Evolutionary conservation across 805 yeast species (phyloP), one percentile per base, ranked within the genome.

Genomic region (Tetrapisispora iriomotensis): DNA sequence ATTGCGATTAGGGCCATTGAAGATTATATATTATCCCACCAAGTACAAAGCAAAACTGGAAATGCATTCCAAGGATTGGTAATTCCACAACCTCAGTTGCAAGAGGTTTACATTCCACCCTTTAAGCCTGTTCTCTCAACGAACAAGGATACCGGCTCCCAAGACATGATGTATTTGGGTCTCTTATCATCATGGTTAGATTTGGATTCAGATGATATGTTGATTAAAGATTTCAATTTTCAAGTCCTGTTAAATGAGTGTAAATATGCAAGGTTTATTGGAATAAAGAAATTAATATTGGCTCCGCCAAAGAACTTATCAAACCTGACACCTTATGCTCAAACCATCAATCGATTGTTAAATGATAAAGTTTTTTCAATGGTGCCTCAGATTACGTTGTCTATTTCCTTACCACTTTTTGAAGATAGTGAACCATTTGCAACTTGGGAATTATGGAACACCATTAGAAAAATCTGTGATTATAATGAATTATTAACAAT

Each of bases 391-490:
- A 22, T 41, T 12, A 29, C 26, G 8, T 61, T 68, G 8, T 70
- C 78, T 2, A 66, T 69, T 2, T 70, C 81, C 24, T 39, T 68
- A 49, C 71, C 75, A 7, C 60, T 72, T 13, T 71, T 67, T 42
- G 77, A 73, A 41, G 77, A 72, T 35, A 47, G 64, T 14, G 77
- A 72, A 48, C 60, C 67, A 8, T 56, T 79, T 24, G 74, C 79
- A 3, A 76, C 82, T 2, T 81, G 88, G 88, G 83, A 78, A 39
- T 68, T 77, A 48, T 81, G 88, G 88, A 75, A 79, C 47, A 67
- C 81, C 1, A 71, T 81, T 3, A 61, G 86, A 19, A 64, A 68
- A 5, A 60, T 71, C 27, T 74, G 80, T 48, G 68, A 70, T 40
- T 76, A 78, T 49, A 67, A 77, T 36, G 44, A 58, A 2, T 69